Evolutionary conservation across 352 stramenopile species (phyloP).

Genomic region (Phytophthora pluvialis): DNA sequence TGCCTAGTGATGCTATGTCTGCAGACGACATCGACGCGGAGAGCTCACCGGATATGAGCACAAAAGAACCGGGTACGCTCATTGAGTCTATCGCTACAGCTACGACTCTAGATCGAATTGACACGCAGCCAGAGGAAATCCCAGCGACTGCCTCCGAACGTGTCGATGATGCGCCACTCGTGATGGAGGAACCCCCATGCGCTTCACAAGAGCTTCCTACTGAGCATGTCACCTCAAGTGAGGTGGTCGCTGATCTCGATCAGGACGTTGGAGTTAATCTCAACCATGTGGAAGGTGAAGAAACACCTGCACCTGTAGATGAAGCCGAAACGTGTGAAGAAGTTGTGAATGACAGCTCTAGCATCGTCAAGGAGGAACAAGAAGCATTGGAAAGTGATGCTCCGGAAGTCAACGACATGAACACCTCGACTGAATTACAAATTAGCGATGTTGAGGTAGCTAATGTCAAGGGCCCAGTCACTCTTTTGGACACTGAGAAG

Average conservation of each 20-base stretch:
- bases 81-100: background rate
- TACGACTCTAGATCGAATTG: background rate
- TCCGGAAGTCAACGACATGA: background rate
- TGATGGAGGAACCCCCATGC: background rate
- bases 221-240: background rate
- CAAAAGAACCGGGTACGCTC: background rate
- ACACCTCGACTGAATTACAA: background rate
- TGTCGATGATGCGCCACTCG: background rate
- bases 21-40: conserved; percentile 6
- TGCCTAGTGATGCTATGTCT: conserved; percentile 1
- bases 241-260: background rate
- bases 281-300: background rate
- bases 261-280: background rate
- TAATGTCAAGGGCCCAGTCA: no score
- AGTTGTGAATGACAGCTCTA: background rate
- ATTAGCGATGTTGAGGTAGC: background rate
- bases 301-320: background rate
- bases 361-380: background rate
- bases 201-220: background rate
- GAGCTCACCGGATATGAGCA: background rate
- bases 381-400: background rate
- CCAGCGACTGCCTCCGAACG: background rate
- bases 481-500: no score
- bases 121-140: background rate
- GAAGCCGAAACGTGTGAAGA: background rate